These are phyloP conservation scores for Eucalyptus tenuipes DNA, from an alignment of 345 rosid species.

Conservation along the genomic window DNA sequence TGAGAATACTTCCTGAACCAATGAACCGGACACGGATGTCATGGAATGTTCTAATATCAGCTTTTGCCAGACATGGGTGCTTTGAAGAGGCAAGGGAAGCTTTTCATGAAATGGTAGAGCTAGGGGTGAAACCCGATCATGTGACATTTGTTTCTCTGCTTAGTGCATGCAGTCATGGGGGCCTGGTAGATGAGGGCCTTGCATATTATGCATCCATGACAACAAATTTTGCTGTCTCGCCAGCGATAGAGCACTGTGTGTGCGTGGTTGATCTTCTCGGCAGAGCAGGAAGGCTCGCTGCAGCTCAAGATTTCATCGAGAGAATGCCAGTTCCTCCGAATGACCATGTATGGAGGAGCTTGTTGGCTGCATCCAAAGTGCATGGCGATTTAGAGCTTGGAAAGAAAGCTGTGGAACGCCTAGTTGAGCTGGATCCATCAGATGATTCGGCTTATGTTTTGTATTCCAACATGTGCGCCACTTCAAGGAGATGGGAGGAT, in stretches of 20 bases:
- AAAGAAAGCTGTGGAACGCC: conserved; percentile 54
- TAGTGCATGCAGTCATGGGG: conserved; percentile 83
- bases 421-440: conserved; percentile 47
- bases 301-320: conserved; percentile 56
- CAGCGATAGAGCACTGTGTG: conserved; percentile 64
- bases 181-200: conserved; percentile 74
- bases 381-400: conserved; percentile 69
- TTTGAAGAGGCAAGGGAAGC: conserved; percentile 51
- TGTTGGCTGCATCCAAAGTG: conserved; percentile 67
- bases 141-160: conserved; percentile 89
- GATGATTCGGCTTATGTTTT: conserved; percentile 86
- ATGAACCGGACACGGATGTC: conserved; percentile 34
- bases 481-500: conserved; percentile 75
- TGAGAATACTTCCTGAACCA: conserved; percentile 42
- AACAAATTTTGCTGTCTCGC: conserved; percentile 38
- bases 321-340: conserved; percentile 61
- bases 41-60: conserved; percentile 83
- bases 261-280: conserved; percentile 88
- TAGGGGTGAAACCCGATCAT: conserved; percentile 55
- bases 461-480: conserved; percentile 72
- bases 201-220: conserved; percentile 49
- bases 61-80: conserved; percentile 68
- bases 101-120: conserved; percentile 60
- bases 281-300: conserved; percentile 61
- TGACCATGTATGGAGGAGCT: conserved; percentile 71